A percentile compares a stretch with the other conserved stretches of the same genome.
These are phyloP conservation scores for Orbilia ellipsospora DNA, from an alignment of 2,329 filamentous ascomycete genomes.

Conservation along the genomic window DNA sequence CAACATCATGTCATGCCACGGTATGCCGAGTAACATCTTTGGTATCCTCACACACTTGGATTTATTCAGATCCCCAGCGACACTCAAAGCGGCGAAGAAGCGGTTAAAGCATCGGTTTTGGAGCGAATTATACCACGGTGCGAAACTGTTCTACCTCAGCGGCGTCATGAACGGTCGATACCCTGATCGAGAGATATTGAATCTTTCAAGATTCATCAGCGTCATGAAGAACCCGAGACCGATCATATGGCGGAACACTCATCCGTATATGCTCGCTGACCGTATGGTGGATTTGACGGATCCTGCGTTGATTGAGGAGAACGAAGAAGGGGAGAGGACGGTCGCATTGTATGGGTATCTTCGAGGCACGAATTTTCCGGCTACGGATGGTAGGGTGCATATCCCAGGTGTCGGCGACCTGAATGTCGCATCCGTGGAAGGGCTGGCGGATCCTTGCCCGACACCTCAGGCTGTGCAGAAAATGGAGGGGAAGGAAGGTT, in stretches of 20 bases:
- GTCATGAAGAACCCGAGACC: conserved; percentile 99
- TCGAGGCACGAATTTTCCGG: conserved; percentile 91
- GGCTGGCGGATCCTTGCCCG: conserved; percentile 91
- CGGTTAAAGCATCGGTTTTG: conserved; percentile 93
- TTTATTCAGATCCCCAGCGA: conserved; percentile 91
- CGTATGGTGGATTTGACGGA: conserved; percentile 95
- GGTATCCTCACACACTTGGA: conserved; percentile 96
- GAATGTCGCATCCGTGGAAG: conserved; percentile 83
- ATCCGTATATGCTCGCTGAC: conserved; percentile 93
- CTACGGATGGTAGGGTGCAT: conserved; percentile 85
- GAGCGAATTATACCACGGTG: conserved; percentile 96
- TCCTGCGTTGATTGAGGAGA: conserved; percentile 87
- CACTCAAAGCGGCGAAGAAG: conserved; percentile 94
- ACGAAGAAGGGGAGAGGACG: conserved; percentile 89
- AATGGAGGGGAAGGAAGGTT: conserved; percentile 79
- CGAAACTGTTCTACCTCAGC: conserved; percentile 95
- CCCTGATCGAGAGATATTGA: conserved; percentile 95
- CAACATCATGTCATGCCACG: conserved; percentile 89
- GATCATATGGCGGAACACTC: conserved; percentile 94
- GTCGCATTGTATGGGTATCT: conserved; percentile 93
- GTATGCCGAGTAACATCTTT: conserved; percentile 99
- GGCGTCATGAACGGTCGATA: conserved; percentile 97
- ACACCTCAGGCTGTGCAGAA: conserved; percentile 91
- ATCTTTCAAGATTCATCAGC: conserved; percentile 91
- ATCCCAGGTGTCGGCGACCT: conserved; percentile 92